Base-by-base conservation (phyloP, 2,329 filamentous ascomycete species). In the Cercospora zeina region DNA sequence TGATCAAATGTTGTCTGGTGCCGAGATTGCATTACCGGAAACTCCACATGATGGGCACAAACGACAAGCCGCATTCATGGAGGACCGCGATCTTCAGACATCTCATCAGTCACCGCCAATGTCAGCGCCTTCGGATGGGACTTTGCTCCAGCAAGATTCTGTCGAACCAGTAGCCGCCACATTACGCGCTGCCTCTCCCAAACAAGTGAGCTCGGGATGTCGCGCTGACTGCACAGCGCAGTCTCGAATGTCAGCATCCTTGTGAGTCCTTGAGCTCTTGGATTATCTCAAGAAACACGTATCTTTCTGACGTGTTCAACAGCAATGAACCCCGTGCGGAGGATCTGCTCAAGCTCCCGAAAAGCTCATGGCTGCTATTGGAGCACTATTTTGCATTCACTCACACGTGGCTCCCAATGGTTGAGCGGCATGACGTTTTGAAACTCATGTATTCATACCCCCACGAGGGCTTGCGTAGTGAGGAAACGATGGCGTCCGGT, bases 381-480 rank as follows among this genome's bases (percentile, higher is more conserved):
- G 87, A 91, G 67, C 81, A 89, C 4, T 92, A 91, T 72, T 89
- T 90, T 63, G 84, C 88, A 1, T 90, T 90, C 68, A 90, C 87
- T 0, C 88, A 92, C 72, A 86, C 83, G 58, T 93, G 89, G 89
- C 81, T 93, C 27, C 89, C 89, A 0, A 86, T 93, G 27, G 79
- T 88, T 10, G 87, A 91, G 65, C 88, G 87, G 65, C 83, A 88
- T 54, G 81, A 83, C 45, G 77, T 90, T 4, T 77, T 88, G 31
- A 82, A 82, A 27, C 76, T 80, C 3, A 83, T 81, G n/a, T 86
- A 85, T 68, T 77, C 80, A 6, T 85, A 84, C 68, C 79, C 80
- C 50, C 54, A 80, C 68, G 61, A 79, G 72, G 62, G 83, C 24
- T 67, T 79, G n/a, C 55, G 66, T 0, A 63, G 73, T 8, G 51